These are phyloP conservation scores for Diplocarpon rosae DNA, from an alignment of 2,329 filamentous ascomycete species.

Conservation along the genomic window DNA sequence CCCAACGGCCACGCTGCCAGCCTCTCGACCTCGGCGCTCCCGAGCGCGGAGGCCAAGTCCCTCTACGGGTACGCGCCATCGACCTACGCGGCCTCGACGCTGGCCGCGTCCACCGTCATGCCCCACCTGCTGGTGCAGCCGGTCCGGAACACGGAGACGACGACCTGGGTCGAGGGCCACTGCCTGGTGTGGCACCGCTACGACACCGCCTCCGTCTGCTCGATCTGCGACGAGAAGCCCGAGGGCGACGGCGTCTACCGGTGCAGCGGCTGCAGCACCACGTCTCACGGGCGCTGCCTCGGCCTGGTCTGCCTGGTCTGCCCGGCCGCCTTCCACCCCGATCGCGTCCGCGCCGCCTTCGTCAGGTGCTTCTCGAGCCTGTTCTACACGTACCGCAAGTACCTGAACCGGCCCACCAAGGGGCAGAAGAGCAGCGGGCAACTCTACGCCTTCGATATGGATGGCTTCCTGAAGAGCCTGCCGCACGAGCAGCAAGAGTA, in stretches of 20 bases:
- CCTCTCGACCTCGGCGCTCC: constrained; percentile 54
- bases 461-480: constrained; percentile 52
- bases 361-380: constrained; percentile 55
- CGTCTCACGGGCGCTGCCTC: constrained; percentile 48
- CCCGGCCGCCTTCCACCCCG: constrained; percentile 48
- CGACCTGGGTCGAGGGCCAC: constrained; percentile 76
- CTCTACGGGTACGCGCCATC: constrained; percentile 63
- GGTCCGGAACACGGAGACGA: constrained; percentile 67
- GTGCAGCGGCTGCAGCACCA: constrained; percentile 52
- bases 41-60: constrained; percentile 27
- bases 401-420: constrained; percentile 46
- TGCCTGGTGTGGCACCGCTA: constrained; percentile 56
- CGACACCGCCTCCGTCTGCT: constrained; percentile 53
- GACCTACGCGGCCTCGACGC: constrained; percentile 74
- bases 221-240: constrained; percentile 65
- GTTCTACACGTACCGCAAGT: constrained; percentile 55
- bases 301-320: constrained; percentile 54
- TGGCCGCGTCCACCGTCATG: constrained; percentile 80
- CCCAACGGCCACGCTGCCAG: constrained; percentile 53
- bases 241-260: constrained; percentile 58
- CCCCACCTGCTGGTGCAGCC: constrained; percentile 72
- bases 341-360: constrained; percentile 52
- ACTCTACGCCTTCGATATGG: constrained; percentile 53
- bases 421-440: constrained; percentile 51
- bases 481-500: constrained; percentile 58